Evolutionary conservation across 2,329 filamentous ascomycete genomes (phyloP).

Genomic region (Phoma herbarum): DNA sequence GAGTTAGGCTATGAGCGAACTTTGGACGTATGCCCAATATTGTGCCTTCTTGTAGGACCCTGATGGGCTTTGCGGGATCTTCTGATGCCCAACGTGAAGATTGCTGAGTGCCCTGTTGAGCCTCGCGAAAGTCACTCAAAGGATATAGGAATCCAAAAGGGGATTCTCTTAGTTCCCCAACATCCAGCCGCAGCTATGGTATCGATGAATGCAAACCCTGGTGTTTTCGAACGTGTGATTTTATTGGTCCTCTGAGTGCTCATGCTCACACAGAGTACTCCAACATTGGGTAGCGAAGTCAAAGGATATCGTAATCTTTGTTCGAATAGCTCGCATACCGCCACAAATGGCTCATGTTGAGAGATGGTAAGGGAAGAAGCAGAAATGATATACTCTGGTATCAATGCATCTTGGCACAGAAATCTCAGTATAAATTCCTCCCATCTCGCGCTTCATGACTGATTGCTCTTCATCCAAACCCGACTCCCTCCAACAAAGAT

Average conservation of each 20-base stretch:
- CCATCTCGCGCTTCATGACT: neutral
- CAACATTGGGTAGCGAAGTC: neutral
- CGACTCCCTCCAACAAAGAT: neutral
- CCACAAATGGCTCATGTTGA: neutral
- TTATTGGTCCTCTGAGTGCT: neutral
- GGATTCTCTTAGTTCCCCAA: neutral
- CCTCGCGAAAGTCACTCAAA: too few relatives aligned
- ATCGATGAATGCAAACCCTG: neutral
- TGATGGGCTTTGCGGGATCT: neutral
- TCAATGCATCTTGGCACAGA: neutral
- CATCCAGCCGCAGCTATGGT: neutral
- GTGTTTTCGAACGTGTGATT: neutral
- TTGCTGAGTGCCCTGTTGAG: neutral
- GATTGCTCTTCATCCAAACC: neutral
- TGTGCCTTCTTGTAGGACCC: neutral
- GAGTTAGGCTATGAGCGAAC: neutral
- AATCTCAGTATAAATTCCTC: neutral
- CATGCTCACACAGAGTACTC: neutral
- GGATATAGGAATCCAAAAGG: neutral
- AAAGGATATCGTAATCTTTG: neutral
- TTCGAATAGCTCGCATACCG: neutral
- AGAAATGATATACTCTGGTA: neutral
- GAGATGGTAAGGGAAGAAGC: neutral
- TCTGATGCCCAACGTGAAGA: neutral
- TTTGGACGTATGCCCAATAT: too few relatives aligned